Percentiles rank a stretch among this genome's conserved stretches.
phyloP scores from a whole-genome alignment of 2,329 filamentous ascomycete species.

The Ceratocystis cacaofunesta region DNA sequence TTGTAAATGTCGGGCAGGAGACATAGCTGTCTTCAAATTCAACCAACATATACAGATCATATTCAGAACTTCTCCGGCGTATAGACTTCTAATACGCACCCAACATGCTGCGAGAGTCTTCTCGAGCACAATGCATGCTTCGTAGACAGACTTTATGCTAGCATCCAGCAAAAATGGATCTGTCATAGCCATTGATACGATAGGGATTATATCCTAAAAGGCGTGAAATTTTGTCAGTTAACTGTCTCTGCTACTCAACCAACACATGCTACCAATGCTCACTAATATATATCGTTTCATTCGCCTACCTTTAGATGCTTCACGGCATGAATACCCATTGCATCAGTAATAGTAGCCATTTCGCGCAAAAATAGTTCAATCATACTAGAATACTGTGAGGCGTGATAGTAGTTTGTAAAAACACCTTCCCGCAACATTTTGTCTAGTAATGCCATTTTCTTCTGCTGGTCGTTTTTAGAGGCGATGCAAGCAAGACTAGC shows the following conservation, averaged over 20 bases:
- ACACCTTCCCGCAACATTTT: slow-evolving; percentile 41
- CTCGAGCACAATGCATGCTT: slow-evolving; percentile 38
- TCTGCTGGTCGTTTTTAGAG: slow-evolving; percentile 21
- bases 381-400: slow-evolving; percentile 42
- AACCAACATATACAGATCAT: slow-evolving; percentile 49
- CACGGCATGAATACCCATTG: slow-evolving; percentile 45
- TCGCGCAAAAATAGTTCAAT: slow-evolving; percentile 41
- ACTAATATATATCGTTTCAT: neutral
- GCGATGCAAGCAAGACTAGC: slow-evolving; percentile 39
- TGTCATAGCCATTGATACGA: slow-evolving; percentile 48
- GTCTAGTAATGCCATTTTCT: slow-evolving; percentile 33
- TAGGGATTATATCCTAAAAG: slow-evolving; percentile 46
- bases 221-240: neutral
- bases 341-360: slow-evolving; percentile 34
- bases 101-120: slow-evolving; percentile 48
- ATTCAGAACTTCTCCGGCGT: slow-evolving; percentile 34
- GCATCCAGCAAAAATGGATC: slow-evolving; percentile 49
- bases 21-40: slow-evolving; percentile 31
- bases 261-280: too few species aligned
- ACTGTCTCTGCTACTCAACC: neutral
- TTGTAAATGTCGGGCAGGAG: slow-evolving; percentile 19
- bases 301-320: slow-evolving; percentile 49
- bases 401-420: slow-evolving; percentile 40
- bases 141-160: slow-evolving; percentile 39
- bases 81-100: slow-evolving; percentile 45